A percentile compares a stretch with the other conserved stretches of the same genome.
These are phyloP conservation scores for Tricladium varicosporioides DNA, from an alignment of 2,329 filamentous ascomycete species.

Conservation along the genomic window DNA sequence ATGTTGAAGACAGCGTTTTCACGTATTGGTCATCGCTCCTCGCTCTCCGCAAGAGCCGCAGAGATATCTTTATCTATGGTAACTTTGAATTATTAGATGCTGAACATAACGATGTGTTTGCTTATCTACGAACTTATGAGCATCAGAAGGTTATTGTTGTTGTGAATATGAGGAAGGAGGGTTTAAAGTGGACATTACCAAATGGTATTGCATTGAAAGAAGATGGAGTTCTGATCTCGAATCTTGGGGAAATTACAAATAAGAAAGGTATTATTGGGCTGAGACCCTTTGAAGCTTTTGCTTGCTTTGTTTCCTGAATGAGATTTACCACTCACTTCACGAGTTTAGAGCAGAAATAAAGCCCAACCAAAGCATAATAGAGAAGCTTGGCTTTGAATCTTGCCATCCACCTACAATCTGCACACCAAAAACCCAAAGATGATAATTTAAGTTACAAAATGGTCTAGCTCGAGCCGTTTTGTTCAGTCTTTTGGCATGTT, in stretches of 20 bases:
- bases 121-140: constrained; percentile 39
- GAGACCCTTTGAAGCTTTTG: constrained; percentile 24
- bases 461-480: no score
- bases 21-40: constrained; percentile 61
- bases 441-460: no score
- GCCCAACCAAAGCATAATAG: no score
- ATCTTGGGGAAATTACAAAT: constrained; percentile 10
- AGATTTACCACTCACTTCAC: no score
- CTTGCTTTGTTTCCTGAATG: constrained; percentile 5
- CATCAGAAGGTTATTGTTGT: constrained; percentile 22
- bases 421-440: no score
- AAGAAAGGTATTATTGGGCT: constrained; percentile 9
- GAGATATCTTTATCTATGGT: constrained; percentile 66
- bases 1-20: constrained; percentile 51
- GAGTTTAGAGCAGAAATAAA: no score
- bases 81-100: constrained; percentile 55
- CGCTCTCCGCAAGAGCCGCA: constrained; percentile 56
- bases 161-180: constrained; percentile 19
- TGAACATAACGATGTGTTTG: constrained; percentile 52
- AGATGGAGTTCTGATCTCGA: constrained; percentile 15
- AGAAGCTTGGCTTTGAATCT: no score
- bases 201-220: constrained; percentile 3
- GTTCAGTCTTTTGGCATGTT: no score
- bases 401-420: no score
- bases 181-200: constrained; percentile 19